A percentile compares a stretch with the other conserved stretches of the same genome.
phyloP scores from a whole-genome alignment of 768 basidiomycete species.

The Tulasnella sp. region DNA sequence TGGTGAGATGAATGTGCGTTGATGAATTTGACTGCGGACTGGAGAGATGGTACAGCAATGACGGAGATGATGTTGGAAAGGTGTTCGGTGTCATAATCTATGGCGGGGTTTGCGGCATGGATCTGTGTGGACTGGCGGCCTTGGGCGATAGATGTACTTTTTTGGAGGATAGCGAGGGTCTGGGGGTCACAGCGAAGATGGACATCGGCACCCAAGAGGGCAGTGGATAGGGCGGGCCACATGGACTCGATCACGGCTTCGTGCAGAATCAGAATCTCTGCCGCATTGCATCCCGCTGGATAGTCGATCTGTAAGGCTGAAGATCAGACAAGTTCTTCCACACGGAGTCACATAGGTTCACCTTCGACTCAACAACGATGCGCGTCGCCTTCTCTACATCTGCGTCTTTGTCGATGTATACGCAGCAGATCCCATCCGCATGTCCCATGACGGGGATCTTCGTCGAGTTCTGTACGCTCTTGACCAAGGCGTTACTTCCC shows the following conservation, averaged over 20 bases:
- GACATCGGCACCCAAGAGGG: slow-evolving; percentile 59
- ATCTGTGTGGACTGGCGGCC: slow-evolving; percentile 30
- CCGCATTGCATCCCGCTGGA: slow-evolving; percentile 91
- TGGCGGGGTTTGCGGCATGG: slow-evolving; percentile 37
- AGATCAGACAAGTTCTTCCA: background rate
- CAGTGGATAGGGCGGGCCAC: slow-evolving; percentile 70
- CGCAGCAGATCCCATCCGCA: slow-evolving; percentile 87
- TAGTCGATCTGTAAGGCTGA: slow-evolving; percentile 59
- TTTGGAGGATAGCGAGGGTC: slow-evolving; percentile 16
- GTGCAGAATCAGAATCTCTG: slow-evolving; percentile 83
- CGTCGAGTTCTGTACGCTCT: slow-evolving; percentile 77
- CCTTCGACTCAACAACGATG: slow-evolving; percentile 85
- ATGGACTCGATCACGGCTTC: slow-evolving; percentile 52
- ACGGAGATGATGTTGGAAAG: slow-evolving; percentile 79
- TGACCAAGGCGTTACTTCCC: slow-evolving; percentile 84
- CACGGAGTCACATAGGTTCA: slow-evolving; percentile 25
- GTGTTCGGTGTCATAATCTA: slow-evolving; percentile 78
- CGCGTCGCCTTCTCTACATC: slow-evolving; percentile 67
- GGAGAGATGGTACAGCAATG: slow-evolving; percentile 55
- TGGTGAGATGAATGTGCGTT: slow-evolving; percentile 91
- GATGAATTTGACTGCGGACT: slow-evolving; percentile 74
- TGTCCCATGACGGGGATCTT: slow-evolving; percentile 98
- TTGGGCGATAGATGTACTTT: background rate
- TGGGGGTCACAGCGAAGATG: slow-evolving; percentile 65
- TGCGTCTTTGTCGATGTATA: slow-evolving; percentile 80